Percentiles rank a stretch among this genome's conserved stretches.
phyloP scores from a whole-genome alignment of 352 stramenopile species.

The Phytopythium aichiense region DNA sequence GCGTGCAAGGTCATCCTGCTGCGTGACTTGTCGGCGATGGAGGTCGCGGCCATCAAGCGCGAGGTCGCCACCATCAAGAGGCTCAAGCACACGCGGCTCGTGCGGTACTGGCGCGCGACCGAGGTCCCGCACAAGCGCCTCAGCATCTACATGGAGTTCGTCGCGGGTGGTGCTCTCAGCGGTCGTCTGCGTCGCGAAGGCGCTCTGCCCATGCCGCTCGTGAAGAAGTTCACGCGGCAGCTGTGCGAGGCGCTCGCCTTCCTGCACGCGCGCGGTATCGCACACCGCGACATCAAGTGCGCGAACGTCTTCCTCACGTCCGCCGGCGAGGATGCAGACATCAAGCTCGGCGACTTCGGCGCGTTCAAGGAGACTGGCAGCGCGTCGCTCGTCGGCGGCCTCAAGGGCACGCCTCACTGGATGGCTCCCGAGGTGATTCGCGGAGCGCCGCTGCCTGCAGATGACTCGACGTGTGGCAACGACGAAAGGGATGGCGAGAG shows the following conservation, averaged over 20 bases:
- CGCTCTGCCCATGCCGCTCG: slow-evolving; percentile 30
- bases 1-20: slow-evolving; percentile 72
- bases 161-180: slow-evolving; percentile 75
- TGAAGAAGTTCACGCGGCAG: slow-evolving; percentile 73
- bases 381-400: slow-evolving; percentile 58
- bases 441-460: slow-evolving; percentile 26
- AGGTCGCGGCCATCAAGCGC: slow-evolving; percentile 55
- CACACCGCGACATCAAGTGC: slow-evolving; percentile 87
- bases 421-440: slow-evolving; percentile 91
- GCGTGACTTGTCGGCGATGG: slow-evolving; percentile 37
- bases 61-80: slow-evolving; percentile 70
- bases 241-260: slow-evolving; percentile 81
- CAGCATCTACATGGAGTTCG: slow-evolving; percentile 88
- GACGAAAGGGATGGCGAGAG: slow-evolving; percentile 15
- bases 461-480: slow-evolving; percentile 1
- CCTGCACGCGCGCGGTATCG: slow-evolving; percentile 84
- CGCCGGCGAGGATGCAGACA: slow-evolving; percentile 11
- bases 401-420: slow-evolving; percentile 90
- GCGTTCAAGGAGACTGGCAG: slow-evolving; percentile 70
- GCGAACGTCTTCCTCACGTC: slow-evolving; percentile 70
- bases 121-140: slow-evolving; percentile 56
- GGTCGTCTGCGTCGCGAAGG: slow-evolving; percentile 45
- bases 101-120: slow-evolving; percentile 59
- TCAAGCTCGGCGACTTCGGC: slow-evolving; percentile 82
- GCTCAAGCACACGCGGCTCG: slow-evolving; percentile 49